A percentile compares a stretch with the other conserved stretches of the same genome.
Evolutionary conservation across 306 rosid genomes (phyloP).

Genomic region (Trichosanthes cucumerina): DNA sequence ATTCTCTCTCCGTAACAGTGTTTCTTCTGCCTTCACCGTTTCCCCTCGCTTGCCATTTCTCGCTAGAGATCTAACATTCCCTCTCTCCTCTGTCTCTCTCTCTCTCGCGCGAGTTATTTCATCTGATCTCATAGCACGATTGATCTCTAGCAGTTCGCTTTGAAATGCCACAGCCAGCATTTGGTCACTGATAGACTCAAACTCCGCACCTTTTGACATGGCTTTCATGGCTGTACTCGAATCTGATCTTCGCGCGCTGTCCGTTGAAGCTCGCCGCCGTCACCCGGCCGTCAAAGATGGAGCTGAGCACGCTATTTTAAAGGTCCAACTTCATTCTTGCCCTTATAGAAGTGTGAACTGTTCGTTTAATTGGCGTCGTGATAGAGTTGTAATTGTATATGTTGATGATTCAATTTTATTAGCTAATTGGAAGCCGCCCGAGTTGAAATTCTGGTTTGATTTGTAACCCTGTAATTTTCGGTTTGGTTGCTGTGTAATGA

Average conservation of each 20-base stretch:
- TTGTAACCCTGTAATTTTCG: neutral
- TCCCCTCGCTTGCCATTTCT: neutral
- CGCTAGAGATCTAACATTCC: neutral
- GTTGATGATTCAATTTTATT: neutral
- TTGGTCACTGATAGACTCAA: neutral
- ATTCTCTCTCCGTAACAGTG: neutral
- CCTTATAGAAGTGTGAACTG: neutral
- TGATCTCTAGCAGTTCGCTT: neutral
- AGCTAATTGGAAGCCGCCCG: neutral
- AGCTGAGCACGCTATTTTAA: slow-evolving; percentile 86
- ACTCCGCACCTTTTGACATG: slow-evolving; percentile 22
- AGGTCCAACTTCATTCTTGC: slow-evolving; percentile 35
- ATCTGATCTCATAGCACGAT: neutral
- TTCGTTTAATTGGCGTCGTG: neutral
- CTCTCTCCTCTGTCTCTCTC: neutral
- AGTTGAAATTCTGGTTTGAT: neutral
- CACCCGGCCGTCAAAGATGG: slow-evolving; percentile 89
- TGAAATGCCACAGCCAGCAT: neutral
- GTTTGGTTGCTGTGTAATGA: neutral
- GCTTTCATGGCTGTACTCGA: slow-evolving; percentile 99
- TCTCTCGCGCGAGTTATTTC: neutral
- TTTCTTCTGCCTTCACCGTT: neutral
- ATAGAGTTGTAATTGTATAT: neutral
- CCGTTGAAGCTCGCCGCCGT: slow-evolving; percentile 98
- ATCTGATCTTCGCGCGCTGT: slow-evolving; percentile 97